Conservation (phyloP, 805 yeast species). For the Ogataea salicorniae region DNA sequence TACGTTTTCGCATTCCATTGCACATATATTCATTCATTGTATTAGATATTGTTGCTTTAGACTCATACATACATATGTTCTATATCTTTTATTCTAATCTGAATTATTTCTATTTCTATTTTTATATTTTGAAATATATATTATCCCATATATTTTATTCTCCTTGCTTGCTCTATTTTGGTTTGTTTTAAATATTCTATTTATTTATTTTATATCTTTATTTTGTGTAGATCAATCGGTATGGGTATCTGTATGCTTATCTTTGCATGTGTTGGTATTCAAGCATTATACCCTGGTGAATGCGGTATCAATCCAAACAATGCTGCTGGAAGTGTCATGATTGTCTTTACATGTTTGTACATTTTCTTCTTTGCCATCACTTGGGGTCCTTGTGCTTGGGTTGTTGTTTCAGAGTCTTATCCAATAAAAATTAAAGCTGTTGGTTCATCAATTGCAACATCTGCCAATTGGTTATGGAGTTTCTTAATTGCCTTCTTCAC, state of each 20-base stretch:
- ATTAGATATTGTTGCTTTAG: no score
- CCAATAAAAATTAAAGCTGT: slow-evolving; percentile 59
- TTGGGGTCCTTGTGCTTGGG: slow-evolving; percentile 68
- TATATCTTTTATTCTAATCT: no score
- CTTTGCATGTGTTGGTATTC: slow-evolving; percentile 59
- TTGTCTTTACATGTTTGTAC: slow-evolving; percentile 58
- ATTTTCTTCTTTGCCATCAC: slow-evolving; percentile 65
- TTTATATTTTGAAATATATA: no score
- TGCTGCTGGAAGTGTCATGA: slow-evolving; percentile 58
- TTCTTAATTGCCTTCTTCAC: slow-evolving; percentile 53
- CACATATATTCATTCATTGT: no score
- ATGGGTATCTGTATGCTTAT: slow-evolving; percentile 54
- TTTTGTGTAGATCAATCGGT: slow-evolving; percentile 48
- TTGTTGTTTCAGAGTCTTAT: slow-evolving; percentile 60
- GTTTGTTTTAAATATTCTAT: no score
- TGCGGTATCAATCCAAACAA: slow-evolving; percentile 36
- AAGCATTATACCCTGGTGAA: slow-evolving; percentile 37
- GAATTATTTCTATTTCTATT: no score
- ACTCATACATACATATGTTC: no score
- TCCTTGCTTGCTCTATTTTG: no score
- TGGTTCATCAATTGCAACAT: slow-evolving; percentile 60
- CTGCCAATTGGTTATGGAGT: slow-evolving; percentile 61
- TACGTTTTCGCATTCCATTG: no score
- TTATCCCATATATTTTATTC: no score
- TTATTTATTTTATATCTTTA: no score